These are phyloP conservation scores for Helotiales sp. DNA, from an alignment of 2,329 filamentous ascomycete species.

Conservation along the genomic window DNA sequence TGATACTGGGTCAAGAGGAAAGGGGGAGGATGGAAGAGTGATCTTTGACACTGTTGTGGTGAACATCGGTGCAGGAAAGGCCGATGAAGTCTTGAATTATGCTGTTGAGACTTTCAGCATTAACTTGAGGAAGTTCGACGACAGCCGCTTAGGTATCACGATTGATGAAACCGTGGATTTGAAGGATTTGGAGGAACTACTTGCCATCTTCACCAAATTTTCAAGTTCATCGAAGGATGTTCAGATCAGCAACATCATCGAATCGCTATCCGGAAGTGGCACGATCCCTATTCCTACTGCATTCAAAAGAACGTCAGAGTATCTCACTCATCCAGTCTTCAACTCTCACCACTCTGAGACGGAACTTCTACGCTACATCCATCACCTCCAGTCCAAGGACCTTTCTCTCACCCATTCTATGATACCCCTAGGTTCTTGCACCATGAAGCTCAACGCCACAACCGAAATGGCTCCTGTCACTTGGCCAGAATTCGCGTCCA, in stretches of 20 bases:
- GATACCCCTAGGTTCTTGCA: slow-evolving; percentile 96
- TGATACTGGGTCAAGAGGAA: slow-evolving; percentile 58
- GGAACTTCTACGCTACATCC: slow-evolving; percentile 88
- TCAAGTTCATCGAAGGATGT: slow-evolving; percentile 21
- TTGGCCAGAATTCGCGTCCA: slow-evolving; percentile 70
- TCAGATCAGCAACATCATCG: slow-evolving; percentile 42
- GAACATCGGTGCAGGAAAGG: slow-evolving; percentile 50
- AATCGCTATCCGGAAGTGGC: slow-evolving; percentile 41
- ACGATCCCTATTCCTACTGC: slow-evolving; percentile 49
- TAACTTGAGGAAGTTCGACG: slow-evolving; percentile 63
- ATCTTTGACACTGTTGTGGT: slow-evolving; percentile 83
- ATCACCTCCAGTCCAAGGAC: slow-evolving; percentile 92
- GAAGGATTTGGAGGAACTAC: slow-evolving; percentile 55
- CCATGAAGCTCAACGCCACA: slow-evolving; percentile 96
- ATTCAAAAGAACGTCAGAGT: slow-evolving; percentile 71
- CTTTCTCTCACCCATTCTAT: slow-evolving; percentile 93
- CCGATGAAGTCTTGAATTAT: slow-evolving; percentile 50
- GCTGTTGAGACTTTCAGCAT: slow-evolving; percentile 53
- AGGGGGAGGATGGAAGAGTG: slow-evolving; percentile 54
- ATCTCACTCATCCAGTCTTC: slow-evolving; percentile 89
- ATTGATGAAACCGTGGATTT: slow-evolving; percentile 71
- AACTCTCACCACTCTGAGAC: slow-evolving; percentile 95
- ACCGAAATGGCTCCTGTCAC: slow-evolving; percentile 90
- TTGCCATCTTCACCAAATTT: slow-evolving; percentile 52
- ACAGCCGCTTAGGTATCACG: slow-evolving; percentile 68